Evolutionary conservation across 331 rosid species (phyloP).

Genomic region (Dryas integrifolia): DNA sequence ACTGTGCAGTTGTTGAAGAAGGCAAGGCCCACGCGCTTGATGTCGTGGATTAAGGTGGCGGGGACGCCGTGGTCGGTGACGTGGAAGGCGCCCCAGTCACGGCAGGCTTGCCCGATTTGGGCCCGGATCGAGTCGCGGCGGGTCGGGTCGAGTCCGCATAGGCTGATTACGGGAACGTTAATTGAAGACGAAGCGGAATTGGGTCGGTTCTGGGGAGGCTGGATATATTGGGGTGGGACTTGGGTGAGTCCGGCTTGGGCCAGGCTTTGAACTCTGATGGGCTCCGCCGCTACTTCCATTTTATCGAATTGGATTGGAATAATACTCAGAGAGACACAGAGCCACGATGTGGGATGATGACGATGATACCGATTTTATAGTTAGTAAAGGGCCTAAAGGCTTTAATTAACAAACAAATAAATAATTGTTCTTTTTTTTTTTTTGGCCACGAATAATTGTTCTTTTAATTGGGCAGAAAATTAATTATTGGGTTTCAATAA

Average conservation of each 20-base stretch:
- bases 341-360: neutral
- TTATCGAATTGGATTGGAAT: neutral
- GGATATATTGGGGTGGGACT: slow-evolving; percentile 70
- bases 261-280: slow-evolving; percentile 57
- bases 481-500: no score
- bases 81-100: slow-evolving; percentile 86
- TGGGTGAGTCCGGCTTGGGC: slow-evolving; percentile 47
- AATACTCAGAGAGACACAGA: neutral
- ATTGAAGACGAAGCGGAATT: slow-evolving; percentile 8
- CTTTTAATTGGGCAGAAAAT: no score
- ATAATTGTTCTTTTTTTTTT: no score
- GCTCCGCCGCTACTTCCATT: slow-evolving; percentile 46
- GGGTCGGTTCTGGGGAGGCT: slow-evolving; percentile 57
- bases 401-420: no score
- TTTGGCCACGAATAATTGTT: no score
- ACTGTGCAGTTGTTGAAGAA: slow-evolving; percentile 61
- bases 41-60: slow-evolving; percentile 32
- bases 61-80: slow-evolving; percentile 73
- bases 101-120: slow-evolving; percentile 51
- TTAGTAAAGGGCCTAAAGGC: no score
- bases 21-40: slow-evolving; percentile 46
- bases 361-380: slow-evolving; percentile 5
- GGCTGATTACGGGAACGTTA: slow-evolving; percentile 44
- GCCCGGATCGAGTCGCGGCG: slow-evolving; percentile 30
- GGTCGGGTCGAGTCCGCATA: slow-evolving; percentile 46